A percentile compares a stretch with the other conserved stretches of the same genome.
Conservation (phyloP, 805 yeast species). For the Yarrowia sp. region DNA sequence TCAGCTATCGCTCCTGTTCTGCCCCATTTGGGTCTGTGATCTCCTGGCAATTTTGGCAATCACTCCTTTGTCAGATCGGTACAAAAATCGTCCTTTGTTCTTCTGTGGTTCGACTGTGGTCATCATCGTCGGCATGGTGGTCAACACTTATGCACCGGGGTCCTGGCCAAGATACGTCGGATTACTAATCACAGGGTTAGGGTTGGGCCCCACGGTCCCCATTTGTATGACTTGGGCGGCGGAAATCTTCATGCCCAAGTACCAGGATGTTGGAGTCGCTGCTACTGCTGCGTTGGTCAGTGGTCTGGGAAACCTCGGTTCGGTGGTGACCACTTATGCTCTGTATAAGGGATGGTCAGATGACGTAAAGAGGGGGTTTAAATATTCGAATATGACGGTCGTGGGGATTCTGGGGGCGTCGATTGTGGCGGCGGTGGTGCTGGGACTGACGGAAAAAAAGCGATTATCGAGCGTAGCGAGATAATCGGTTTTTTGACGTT, state of each 20-base stretch:
- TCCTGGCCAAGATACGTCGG: slow-evolving; percentile 85
- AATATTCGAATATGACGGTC: slow-evolving; percentile 82
- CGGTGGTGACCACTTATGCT: slow-evolving; percentile 86
- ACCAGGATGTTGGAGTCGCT: slow-evolving; percentile 87
- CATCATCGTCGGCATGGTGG: slow-evolving; percentile 76
- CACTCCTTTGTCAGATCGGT: slow-evolving; percentile 82
- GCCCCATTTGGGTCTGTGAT: slow-evolving; percentile 92
- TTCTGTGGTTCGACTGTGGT: slow-evolving; percentile 68
- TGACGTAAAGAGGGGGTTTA: slow-evolving; percentile 65
- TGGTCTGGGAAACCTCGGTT: slow-evolving; percentile 86
- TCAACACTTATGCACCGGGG: slow-evolving; percentile 75
- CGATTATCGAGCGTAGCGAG: background rate
- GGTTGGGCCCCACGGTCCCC: slow-evolving; percentile 91
- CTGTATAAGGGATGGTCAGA: slow-evolving; percentile 87
- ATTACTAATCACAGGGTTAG: slow-evolving; percentile 79
- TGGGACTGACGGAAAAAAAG: slow-evolving; percentile 41
- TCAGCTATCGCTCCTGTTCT: slow-evolving; percentile 74
- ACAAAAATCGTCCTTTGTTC: slow-evolving; percentile 62
- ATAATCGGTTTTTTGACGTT: no score
- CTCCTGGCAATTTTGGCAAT: slow-evolving; percentile 72
- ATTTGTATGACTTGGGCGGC: slow-evolving; percentile 84
- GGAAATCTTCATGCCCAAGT: slow-evolving; percentile 70
- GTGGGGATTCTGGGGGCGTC: slow-evolving; percentile 78
- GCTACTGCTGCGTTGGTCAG: slow-evolving; percentile 82
- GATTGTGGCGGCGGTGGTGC: slow-evolving; percentile 58